Evolutionary conservation across 2,329 filamentous ascomycete genomes (phyloP).

Genomic region (Ambrosiella xylebori): DNA sequence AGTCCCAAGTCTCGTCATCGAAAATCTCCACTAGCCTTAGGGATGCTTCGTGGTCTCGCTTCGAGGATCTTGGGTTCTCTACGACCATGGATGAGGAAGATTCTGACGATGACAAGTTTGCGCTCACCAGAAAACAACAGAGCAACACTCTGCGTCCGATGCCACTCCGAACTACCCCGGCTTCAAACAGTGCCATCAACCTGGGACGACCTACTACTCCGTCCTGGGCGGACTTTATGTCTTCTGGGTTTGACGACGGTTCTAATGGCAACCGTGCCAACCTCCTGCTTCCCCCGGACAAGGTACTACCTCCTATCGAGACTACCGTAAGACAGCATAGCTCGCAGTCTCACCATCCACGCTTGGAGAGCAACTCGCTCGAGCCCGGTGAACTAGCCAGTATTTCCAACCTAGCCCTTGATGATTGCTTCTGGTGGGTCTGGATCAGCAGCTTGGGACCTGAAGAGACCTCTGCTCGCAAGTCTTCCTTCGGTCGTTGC

Average conservation of each 20-base stretch:
- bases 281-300: constrained; percentile 74
- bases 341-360: constrained; percentile 66
- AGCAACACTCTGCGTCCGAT: constrained; percentile 15
- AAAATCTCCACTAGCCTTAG: constrained; percentile 56
- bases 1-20: constrained; percentile 56
- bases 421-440: constrained; percentile 98
- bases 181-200: constrained; percentile 43
- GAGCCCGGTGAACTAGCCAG: constrained; percentile 91
- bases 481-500: constrained; percentile 86
- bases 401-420: constrained; percentile 68
- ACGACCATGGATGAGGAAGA: constrained; percentile 56
- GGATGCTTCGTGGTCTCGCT: constrained; percentile 90
- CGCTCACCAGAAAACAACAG: constrained; percentile 18
- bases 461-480: constrained; percentile 71
- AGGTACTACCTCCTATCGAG: constrained; percentile 73
- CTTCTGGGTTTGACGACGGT: constrained; percentile 76
- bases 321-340: constrained; percentile 56
- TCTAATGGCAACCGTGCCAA: constrained; percentile 36
- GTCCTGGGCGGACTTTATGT: constrained; percentile 96
- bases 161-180: constrained; percentile 47
- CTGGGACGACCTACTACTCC: constrained; percentile 77
- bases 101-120: constrained; percentile 38
- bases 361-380: constrained; percentile 52
- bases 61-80: constrained; percentile 86
- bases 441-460: constrained; percentile 94